Conservation (phyloP, 805 yeast genomes). For the Yarrowia divulgata region DNA sequence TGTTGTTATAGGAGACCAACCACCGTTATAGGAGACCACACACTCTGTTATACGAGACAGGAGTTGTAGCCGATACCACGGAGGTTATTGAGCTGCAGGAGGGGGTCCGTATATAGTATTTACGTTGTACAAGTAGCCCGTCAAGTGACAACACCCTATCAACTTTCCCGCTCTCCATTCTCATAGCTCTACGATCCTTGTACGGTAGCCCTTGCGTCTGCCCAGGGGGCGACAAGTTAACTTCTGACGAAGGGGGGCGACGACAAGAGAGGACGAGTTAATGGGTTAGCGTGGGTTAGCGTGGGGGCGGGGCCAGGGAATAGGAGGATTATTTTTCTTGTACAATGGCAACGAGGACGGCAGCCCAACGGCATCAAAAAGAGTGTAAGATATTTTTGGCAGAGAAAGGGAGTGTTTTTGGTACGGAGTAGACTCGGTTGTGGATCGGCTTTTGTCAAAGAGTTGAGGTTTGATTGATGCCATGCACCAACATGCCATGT, state of each 20-base stretch:
- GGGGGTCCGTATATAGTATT: background rate
- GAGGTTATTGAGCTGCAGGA: background rate
- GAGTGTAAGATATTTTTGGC: slow-evolving; percentile 6
- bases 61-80: too few relatives aligned
- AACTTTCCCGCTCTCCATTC: background rate
- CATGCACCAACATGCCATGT: background rate
- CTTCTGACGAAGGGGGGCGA: background rate
- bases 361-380: slow-evolving; percentile 3
- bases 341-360: slow-evolving; percentile 1
- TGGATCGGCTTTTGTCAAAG: background rate
- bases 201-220: background rate
- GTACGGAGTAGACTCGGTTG: slow-evolving; percentile 3
- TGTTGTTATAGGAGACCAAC: too few relatives aligned
- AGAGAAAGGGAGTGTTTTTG: slow-evolving; percentile 5
- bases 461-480: background rate
- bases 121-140: background rate
- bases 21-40: background rate
- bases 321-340: background rate
- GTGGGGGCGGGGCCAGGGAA: slow-evolving; percentile 8
- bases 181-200: too few relatives aligned
- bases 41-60: background rate
- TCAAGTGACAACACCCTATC: too few relatives aligned
- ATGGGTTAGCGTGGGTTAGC: background rate
- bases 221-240: background rate
- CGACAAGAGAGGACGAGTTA: too few relatives aligned